Evolutionary conservation across 2,329 filamentous ascomycete genomes (phyloP), one percentile per base, ranked within the genome.

Genomic region (Fusarium buxicola): DNA sequence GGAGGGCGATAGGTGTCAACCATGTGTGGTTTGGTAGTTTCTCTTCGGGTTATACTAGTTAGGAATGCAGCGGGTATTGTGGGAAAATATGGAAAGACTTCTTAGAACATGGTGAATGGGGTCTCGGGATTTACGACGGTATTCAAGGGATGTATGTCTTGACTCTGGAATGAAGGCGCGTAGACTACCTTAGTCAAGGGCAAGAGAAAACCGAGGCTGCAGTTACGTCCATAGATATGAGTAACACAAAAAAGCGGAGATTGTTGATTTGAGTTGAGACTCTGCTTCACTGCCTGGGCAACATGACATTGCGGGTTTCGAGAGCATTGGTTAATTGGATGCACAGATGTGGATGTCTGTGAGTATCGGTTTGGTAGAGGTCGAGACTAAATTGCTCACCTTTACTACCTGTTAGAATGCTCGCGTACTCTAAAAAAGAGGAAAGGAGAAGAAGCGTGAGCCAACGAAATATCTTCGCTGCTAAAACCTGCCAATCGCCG

Each of bases 1-100:
- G 36, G 41, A 50, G 53, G 41, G 41, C 41, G 53, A 58, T 30
- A 25, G 62, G 52, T 53, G 51, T 64, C 59, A 46, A 50, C 34
- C 55, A 30, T 41, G 43, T 57, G 52, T 36, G 21, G 24, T 34
- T 47, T 50, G 46, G 24, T 55, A 44, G 39, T 53, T 66, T 54
- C 11, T 51, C 31, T 57, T 39, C 36, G 47, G 48, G 27, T 35
- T 48, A 45, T 41, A 45, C 34, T 45, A 34, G 51, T 28, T 52
- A 21, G 38, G 55, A 55, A 59, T 59, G 36, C 41, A 46, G 50
- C 35, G n/a, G 49, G 39, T 35, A 36, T 27, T 13, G 10, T 18
- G 30, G 30, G 21, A 16, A 35, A 30, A 24, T 12, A 31, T 32
- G 25, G 32, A 18, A 32, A 32, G 41, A 58, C 47, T n/a, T n/a